Conservation (phyloP, 129 eudicot genomes). For the Helianthus annuus region HanXRQr2.0-SUNRISE NC_035443.2:34775561-34776060, state of each 20-base stretch:
- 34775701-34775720: not conserved
- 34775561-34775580: not conserved
- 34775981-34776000: constrained; percentile 43
- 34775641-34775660: constrained; percentile 12
- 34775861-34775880: not conserved
- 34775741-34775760: not conserved
- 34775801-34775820: constrained; percentile 27
- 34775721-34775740: not conserved
- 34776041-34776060: constrained; percentile 42
- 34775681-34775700: constrained; percentile 9
- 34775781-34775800: constrained; percentile 24
- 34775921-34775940: constrained; percentile 38
- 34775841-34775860: constrained; percentile 23
- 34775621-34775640: constrained; percentile 21
- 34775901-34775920: constrained; percentile 35
- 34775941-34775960: constrained; percentile 38
- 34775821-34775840: constrained; percentile 20
- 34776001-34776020: constrained; percentile 43
- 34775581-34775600: constrained; percentile 13
- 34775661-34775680: not conserved
- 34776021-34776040: constrained; percentile 34
- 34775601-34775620: constrained; percentile 19
- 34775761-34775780: constrained; percentile 22
- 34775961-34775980: constrained; percentile 31
- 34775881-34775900: constrained; percentile 42